phyloP scores from a whole-genome alignment of 2,329 filamentous ascomycete genomes.

The Akanthomyces muscarius region DNA sequence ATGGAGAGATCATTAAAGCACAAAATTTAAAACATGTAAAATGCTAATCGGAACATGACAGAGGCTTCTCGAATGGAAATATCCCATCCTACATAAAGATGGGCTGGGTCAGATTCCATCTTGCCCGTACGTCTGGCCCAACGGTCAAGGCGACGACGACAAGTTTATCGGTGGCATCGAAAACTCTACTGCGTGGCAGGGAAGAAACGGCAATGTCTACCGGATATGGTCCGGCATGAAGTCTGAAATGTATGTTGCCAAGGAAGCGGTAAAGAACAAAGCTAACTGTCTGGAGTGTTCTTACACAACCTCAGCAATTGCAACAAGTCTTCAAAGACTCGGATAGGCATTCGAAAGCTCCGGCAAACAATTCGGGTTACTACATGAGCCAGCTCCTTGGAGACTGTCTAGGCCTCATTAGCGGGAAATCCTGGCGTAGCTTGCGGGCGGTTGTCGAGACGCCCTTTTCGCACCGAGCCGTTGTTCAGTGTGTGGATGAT shows the following conservation, averaged over 20 bases:
- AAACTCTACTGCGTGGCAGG: constrained; percentile 28
- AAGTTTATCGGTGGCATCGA: constrained; percentile 36
- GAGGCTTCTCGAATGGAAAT: background rate
- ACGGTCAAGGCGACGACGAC: constrained; percentile 39
- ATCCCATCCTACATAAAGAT: constrained; percentile 1
- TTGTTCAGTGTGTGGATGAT: constrained; percentile 6
- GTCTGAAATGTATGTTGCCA: constrained; percentile 36
- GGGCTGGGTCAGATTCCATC: background rate
- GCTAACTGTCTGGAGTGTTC: constrained; percentile 22
- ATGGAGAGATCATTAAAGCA: no score
- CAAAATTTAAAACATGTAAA: no score
- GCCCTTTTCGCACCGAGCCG: constrained; percentile 18
- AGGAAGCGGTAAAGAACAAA: constrained; percentile 12
- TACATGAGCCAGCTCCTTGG: constrained; percentile 38
- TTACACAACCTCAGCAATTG: constrained; percentile 33
- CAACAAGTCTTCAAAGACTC: constrained; percentile 40
- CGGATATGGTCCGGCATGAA: constrained; percentile 35
- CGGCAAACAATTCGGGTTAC: constrained; percentile 38
- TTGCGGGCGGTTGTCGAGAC: constrained; percentile 23
- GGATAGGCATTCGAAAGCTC: constrained; percentile 39
- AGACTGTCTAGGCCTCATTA: constrained; percentile 40
- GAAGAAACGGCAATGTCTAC: constrained; percentile 29
- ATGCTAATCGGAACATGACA: no score
- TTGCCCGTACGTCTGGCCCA: constrained; percentile 22
- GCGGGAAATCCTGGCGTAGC: constrained; percentile 27